Percentiles rank a stretch among this genome's conserved stretches.
These are phyloP conservation scores for Blastomyces emzantsi DNA, from an alignment of 2,329 filamentous ascomycete species.

Conservation along the genomic window DNA sequence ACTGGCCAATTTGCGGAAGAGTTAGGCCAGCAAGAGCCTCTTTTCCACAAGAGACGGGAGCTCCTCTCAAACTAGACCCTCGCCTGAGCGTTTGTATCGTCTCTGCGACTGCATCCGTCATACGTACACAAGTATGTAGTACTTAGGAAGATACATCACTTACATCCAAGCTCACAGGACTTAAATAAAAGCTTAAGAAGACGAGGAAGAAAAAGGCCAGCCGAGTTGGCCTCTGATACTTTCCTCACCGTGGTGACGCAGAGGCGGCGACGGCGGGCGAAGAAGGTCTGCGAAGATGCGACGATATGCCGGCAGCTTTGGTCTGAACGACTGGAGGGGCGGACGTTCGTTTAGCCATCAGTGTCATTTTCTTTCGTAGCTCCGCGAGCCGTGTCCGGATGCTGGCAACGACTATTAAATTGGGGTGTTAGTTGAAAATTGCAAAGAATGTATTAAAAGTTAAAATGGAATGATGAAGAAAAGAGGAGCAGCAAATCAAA, in stretches of 20 bases:
- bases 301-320: constrained; percentile 19
- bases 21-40: too few relatives aligned
- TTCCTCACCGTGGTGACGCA: constrained; percentile 22
- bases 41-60: too few relatives aligned
- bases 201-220: not conserved
- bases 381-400: constrained; percentile 41
- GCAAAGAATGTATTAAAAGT: not conserved
- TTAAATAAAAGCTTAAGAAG: not conserved
- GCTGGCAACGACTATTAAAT: constrained; percentile 39
- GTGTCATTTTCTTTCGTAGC: constrained; percentile 42
- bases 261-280: constrained; percentile 27
- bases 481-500: not conserved
- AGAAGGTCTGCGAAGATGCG: constrained; percentile 22
- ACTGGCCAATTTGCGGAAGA: too few relatives aligned
- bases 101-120: too few relatives aligned
- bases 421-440: not conserved
- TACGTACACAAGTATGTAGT: too few relatives aligned
- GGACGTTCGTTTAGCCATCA: constrained; percentile 41
- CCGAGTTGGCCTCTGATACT: not conserved
- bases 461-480: not conserved
- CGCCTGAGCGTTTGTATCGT: too few relatives aligned
- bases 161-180: too few relatives aligned
- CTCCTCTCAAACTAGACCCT: too few relatives aligned
- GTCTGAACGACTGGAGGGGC: constrained; percentile 30
- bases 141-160: too few relatives aligned